Percentiles rank a stretch among this genome's conserved stretches.
Evolutionary conservation across 768 basidiomycete species (phyloP).

Genomic region (Pleurotus platypus): DNA sequence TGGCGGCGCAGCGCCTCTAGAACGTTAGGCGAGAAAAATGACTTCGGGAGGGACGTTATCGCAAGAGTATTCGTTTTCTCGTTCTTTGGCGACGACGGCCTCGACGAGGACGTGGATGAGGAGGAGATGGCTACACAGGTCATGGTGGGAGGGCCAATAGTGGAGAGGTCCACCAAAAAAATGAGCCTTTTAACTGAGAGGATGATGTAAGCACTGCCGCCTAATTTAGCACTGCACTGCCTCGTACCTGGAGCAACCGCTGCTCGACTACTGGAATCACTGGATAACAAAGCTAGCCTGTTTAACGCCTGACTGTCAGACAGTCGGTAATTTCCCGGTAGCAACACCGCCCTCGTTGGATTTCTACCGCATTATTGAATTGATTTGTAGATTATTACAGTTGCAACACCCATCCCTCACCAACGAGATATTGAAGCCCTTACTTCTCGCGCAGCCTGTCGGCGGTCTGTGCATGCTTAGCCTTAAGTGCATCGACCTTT

Average conservation of each 20-base stretch:
- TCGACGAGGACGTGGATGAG: conserved; percentile 8
- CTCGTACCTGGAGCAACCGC: background rate
- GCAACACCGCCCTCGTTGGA: background rate
- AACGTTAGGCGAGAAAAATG: conserved; percentile 73
- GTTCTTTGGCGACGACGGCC: conserved; percentile 10
- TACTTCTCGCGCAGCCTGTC: conserved; percentile 53
- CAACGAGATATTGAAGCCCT: too few relatives aligned
- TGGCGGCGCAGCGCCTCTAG: conserved; percentile 65
- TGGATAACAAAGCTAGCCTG: background rate
- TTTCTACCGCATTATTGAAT: background rate
- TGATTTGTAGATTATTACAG: too few relatives aligned
- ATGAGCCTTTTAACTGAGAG: background rate
- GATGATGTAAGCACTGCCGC: background rate
- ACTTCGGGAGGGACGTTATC: conserved; percentile 70
- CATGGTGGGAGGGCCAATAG: background rate
- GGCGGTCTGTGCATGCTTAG: conserved; percentile 61
- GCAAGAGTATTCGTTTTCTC: conserved; percentile 78
- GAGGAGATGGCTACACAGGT: conserved; percentile 18
- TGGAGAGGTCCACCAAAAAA: background rate
- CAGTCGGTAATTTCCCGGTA: too few relatives aligned
- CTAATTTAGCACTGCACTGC: background rate
- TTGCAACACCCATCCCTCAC: too few relatives aligned
- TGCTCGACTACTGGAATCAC: background rate
- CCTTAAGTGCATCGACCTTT: conserved; percentile 70
- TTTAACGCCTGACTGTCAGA: too few relatives aligned